These are phyloP conservation scores for Lentinula edodes DNA, from an alignment of 768 basidiomycete species.

Conservation along the genomic window DNA sequence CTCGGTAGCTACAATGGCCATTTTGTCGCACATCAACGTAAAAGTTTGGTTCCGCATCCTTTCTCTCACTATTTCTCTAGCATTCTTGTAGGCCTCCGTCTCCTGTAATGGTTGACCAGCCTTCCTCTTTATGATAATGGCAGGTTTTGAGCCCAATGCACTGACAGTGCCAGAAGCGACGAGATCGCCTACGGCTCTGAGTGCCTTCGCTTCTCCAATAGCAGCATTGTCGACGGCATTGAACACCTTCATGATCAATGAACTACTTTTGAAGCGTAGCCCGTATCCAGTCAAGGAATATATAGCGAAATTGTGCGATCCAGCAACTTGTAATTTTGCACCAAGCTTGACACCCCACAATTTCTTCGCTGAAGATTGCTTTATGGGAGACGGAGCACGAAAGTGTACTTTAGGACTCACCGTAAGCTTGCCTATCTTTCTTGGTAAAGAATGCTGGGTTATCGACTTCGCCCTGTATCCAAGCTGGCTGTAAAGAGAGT, in stretches of 20 bases:
- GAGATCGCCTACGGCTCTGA: background rate
- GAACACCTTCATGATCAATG: background rate
- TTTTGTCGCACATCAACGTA: background rate
- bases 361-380: background rate
- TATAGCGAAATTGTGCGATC: background rate
- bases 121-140: background rate
- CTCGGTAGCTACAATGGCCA: background rate
- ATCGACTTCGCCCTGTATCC: background rate
- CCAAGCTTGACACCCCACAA: background rate
- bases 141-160: background rate
- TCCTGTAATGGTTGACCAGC: background rate
- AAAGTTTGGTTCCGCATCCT: background rate
- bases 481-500: background rate
- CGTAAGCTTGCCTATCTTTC: background rate
- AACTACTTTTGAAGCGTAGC: background rate
- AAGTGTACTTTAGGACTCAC: background rate
- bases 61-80: background rate
- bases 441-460: background rate
- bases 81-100: background rate
- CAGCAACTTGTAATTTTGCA: background rate
- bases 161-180: background rate
- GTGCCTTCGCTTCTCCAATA: background rate
- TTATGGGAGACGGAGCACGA: background rate
- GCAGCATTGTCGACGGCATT: background rate
- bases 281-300: background rate